Base-by-base conservation (phyloP, 1,284 basidiomycete genomes). In the Cutaneotrichosporon dermatis region DNA sequence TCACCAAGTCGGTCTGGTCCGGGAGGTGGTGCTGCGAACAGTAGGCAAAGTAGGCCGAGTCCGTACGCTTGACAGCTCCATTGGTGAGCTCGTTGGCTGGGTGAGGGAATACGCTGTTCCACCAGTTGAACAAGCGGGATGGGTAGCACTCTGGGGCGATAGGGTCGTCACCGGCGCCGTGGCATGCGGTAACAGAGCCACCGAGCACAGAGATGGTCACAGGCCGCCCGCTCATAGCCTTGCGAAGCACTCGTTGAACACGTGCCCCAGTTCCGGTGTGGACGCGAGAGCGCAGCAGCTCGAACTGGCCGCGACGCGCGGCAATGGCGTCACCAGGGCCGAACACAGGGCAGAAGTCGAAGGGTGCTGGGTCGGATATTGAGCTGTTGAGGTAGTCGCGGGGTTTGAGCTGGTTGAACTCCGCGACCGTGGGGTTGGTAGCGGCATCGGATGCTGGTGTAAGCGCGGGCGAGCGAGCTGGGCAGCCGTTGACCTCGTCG, bases 71-170 rank as follows among this genome's bases (percentile, higher is more conserved):
- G 81, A 92, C 88, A 2, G 93, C 94, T 37, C 93, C 94, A 75
- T 96, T 96, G 12, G 94, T 97, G 65, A 97, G 83, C 76, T 96
- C 92, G 7, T 91, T 91, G 2, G 89, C 89, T 0, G 92, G 92
- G 77, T 97, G 90, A 1, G 93, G 93, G 79, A 97, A 97, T 13
- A 96, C 84, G 54, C 83, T 84, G 78, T 94, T 92, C 88, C 92
- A 94, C 93, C 94, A 97, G 60, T 87, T 82, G 81, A 96, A 96
- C 80, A 97, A 89, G 44, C 85, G 84, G 42, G 89, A 86, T 1
- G 93, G 92, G 76, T 94, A 97, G 76, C 93, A 95, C 65, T 80
- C 81, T 0, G 89, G 83, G 0, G 91, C 86, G 58, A 96, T 82
- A 4, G 90, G 92, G 75, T 95, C 90, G 67, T 94, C 89, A 11